Percentiles rank a stretch among this genome's conserved stretches.
These are phyloP conservation scores for Sphagnum magellanicum DNA, from an alignment of 228 moss, liverwort and hornwort species.

Conservation along the genomic window DNA sequence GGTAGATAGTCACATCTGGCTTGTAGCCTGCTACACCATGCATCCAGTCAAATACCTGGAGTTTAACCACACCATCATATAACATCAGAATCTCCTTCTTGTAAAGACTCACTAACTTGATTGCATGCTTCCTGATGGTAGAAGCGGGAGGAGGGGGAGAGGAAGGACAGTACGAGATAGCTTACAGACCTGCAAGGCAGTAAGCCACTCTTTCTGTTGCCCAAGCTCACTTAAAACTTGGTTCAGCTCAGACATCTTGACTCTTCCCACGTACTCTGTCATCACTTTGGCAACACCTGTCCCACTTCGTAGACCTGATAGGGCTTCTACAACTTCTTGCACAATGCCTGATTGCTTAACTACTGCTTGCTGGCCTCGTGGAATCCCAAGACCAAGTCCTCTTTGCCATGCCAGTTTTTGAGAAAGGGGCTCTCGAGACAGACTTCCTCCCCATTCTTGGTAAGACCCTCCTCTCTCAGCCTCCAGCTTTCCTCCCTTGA, in stretches of 20 bases:
- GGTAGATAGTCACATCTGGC: constrained; percentile 58
- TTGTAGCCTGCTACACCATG: constrained; percentile 45
- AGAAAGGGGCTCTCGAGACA: constrained; percentile 28
- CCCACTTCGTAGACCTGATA: constrained; percentile 55
- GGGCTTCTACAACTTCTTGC: constrained; percentile 48
- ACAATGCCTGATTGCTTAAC: constrained; percentile 38
- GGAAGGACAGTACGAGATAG: neutral
- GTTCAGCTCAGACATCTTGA: constrained; percentile 69
- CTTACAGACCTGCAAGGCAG: constrained; percentile 52
- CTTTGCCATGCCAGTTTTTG: constrained; percentile 35
- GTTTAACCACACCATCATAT: constrained; percentile 6
- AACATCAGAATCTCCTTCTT: neutral
- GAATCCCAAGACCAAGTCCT: constrained; percentile 40
- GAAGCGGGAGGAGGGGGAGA: neutral
- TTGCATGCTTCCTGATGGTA: neutral
- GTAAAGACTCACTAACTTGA: neutral
- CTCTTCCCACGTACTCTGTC: constrained; percentile 52
- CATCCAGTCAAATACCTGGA: constrained; percentile 88
- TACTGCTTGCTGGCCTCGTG: constrained; percentile 33
- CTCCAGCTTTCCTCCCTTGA: constrained; percentile 25
- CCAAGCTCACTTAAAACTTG: constrained; percentile 73
- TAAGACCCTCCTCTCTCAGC: constrained; percentile 19
- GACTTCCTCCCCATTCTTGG: constrained; percentile 48
- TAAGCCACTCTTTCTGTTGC: constrained; percentile 80
- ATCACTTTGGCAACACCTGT: constrained; percentile 55